Base-by-base conservation (phyloP, 2,329 filamentous ascomycete genomes). In the Diplodia corticola region DNA sequence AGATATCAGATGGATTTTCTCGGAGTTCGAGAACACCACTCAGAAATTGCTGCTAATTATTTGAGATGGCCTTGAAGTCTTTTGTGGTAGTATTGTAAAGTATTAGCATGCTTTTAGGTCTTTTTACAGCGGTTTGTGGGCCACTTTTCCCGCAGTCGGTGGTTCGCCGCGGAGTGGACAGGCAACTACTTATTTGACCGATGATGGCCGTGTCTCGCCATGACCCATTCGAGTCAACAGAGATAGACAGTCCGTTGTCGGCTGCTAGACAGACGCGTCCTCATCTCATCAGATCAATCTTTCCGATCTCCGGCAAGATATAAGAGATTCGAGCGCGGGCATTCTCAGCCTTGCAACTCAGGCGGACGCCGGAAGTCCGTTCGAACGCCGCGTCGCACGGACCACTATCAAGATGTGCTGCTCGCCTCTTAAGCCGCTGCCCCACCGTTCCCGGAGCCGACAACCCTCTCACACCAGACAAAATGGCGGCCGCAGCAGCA, bases 401-500 rank as follows among this genome's bases (percentile, higher is more conserved):
- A 12, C 63, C 63, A 28, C n/a, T 50, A 37, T 57, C 40, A 65
- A 65, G 63, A 50, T 57, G 51, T 65, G 63, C 50, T 20, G 33
- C 63, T 61, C 57, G 57, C 57, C 57, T 61, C 57, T 35, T 61
- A 61, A 61, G 3, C 30, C 40, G 22, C 50, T 57, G 63, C 51
- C 53, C 50, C 50, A 49, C 44, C 28, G 40, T 17, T 28, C 12
- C 37, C 50, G 48, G 26, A 35, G 44, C 28, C 51, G 48, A n/a
- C 22, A 30, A 30, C 48, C 53, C 37, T 37, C 64, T 46, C 64
- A 33, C 48, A 53, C 24, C 15, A 51, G 22, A 54, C 55, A 69
- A 61, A 69, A 80, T 80, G 78, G 75, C 78, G 77, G 75, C 78
- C 64, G 78, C 76, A 35, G 73, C 73, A 67, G 74, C 72, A 70